Base-by-base conservation (phyloP, 73 alveolate genomes). In the Stentor coeruleus region DNA sequence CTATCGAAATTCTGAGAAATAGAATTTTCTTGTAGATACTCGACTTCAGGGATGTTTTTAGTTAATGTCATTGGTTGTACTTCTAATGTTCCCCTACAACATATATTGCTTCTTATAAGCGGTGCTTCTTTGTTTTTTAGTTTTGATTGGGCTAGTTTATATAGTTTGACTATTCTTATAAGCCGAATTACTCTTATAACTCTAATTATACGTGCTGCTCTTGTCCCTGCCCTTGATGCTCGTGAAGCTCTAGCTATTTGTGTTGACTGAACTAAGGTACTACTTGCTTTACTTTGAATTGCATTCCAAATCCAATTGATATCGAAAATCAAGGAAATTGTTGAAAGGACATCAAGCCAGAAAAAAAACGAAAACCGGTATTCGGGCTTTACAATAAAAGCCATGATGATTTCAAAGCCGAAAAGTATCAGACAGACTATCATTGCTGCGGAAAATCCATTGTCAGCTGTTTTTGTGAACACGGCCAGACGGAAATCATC, bases 191-290 rank as follows among this genome's bases (percentile, higher is more conserved):
- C 88, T 41, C 95, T 60, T 31, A 85, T 83, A n/a, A 85, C 90
- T 38, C 91, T 89, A 2, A 81, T 36, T 33, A 81, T 60, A 87
- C 95, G 86, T 0, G 89, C 93, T 28, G 91, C 93, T 28, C 88
- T 76, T 26, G 90, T 87, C 59, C 94, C 93, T 28, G 94, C 97
- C 82, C 96, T 84, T 37, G 93, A 89, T 36, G 96, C 97, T 66
- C 96, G 81, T 4, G 95, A 76, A 1, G 96, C 90, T 58, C 88
- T 89, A 15, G 95, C 94, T 4, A 93, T 84, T 49, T 74, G 57
- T 3, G 96, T 89, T 3, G 97, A 95, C 58, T 81, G 77, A 1
- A 89, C 85, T 4, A 91, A 96, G 38, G 87, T 85, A 30, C 90
- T 57, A 59, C 82, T 59, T 0, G 85, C 86, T 4, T 84, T 82